Base-by-base conservation (phyloP, 2,329 filamentous ascomycete species). In the Periconia digitata region DNA sequence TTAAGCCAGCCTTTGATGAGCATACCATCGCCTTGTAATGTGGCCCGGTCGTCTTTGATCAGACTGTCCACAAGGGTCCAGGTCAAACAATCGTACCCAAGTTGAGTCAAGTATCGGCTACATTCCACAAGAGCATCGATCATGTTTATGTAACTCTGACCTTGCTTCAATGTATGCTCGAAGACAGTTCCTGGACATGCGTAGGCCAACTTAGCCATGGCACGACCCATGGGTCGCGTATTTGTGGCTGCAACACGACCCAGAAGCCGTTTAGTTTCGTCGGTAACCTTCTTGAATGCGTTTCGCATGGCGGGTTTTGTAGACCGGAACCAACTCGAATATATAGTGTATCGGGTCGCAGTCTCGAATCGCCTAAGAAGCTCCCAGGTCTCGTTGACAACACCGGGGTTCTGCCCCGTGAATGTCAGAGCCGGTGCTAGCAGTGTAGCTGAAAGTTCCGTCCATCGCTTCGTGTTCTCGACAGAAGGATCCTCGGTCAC, bases 51-150 rank as follows among this genome's bases (percentile, higher is more conserved):
- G 36, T 79, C 77, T 38, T 79, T 80, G 23, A 81, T 79, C 51
- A 87, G 76, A 8, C 82, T 79, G 63, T 85, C 95, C 72, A 99
- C 84, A 38, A 99, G 77, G 17, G 90, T 90, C 91, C 92, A 99
- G 3, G 90, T 89, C 38, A 99, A 78, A 24, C 96, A 89, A 70
- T 99, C 94, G 67, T 96, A 96, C 0, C 90, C 92, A 32, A 99
- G 76, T 46, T 89, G 85, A 1, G 92, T 96, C 60, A 97, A 96
- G 68, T 96, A 96, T 61, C 90, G 87, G 34, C 90, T 91, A 64
- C 92, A 96, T 67, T 96, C 91, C 13, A 97, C 92, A 52, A 99
- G 90, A 5, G 90, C 90, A 53, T 96, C 90, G 47, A 96, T 96
- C 51, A 99, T 81, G 66, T 97, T 99, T 66, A 88, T 89, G 69